Percentiles rank a stretch among this genome's conserved stretches.
Evolutionary conservation across 2,329 filamentous ascomycete genomes (phyloP).

Genomic region (Colletotrichum magnum): DNA sequence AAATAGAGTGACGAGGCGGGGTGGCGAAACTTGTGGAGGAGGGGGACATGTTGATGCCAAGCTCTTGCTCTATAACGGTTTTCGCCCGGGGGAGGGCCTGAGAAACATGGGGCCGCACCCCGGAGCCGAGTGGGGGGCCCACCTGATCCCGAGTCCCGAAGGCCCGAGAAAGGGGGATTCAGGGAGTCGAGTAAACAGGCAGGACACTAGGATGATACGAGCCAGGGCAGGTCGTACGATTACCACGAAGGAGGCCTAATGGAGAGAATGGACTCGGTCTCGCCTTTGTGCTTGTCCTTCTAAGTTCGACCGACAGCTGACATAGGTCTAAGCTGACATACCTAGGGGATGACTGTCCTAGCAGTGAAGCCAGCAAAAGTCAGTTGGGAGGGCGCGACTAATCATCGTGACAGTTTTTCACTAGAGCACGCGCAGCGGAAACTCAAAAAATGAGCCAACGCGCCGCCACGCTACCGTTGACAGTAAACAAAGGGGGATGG

Average conservation of each 20-base stretch:
- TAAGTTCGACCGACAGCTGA: not conserved
- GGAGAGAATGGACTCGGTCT: not conserved
- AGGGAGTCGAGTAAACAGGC: not conserved
- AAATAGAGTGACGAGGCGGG: not conserved
- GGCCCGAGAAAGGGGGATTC: not conserved
- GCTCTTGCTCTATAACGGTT: too few relatives aligned
- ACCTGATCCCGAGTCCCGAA: not conserved
- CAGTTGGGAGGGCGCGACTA: not conserved
- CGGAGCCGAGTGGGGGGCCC: not conserved
- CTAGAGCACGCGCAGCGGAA: too few relatives aligned
- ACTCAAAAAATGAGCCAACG: too few relatives aligned
- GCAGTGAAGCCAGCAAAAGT: not conserved
- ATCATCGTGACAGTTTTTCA: not conserved
- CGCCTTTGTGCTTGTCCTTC: not conserved
- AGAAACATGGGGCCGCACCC: too few relatives aligned
- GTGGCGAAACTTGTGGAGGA: too few relatives aligned
- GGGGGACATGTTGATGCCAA: too few relatives aligned
- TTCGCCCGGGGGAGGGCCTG: too few relatives aligned
- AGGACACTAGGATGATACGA: too few relatives aligned
- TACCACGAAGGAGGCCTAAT: not conserved
- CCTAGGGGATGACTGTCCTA: too few relatives aligned
- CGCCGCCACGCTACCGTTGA: too few relatives aligned
- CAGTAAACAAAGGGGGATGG: too few relatives aligned
- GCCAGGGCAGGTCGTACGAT: too few relatives aligned
- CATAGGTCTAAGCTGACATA: not conserved